Percentiles rank a stretch among this genome's conserved stretches.
phyloP scores from a whole-genome alignment of 2,329 filamentous ascomycete species.

The Penicillium paneum region DNA sequence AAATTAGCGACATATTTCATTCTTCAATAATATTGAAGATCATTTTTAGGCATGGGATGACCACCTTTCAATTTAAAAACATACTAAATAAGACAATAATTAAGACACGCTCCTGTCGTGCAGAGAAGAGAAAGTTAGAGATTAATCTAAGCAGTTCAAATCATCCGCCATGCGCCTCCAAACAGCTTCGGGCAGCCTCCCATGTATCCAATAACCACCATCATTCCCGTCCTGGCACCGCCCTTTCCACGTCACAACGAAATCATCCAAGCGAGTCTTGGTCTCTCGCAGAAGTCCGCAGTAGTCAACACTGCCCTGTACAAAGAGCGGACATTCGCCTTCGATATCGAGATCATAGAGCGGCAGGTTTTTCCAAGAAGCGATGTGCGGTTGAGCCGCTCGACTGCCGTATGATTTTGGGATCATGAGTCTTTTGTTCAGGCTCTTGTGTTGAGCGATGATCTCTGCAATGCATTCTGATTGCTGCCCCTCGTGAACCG shows the following conservation, averaged over 20 bases:
- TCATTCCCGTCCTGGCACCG: background rate
- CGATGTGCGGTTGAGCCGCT: conserved; percentile 3
- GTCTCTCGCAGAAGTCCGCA: conserved; percentile 5
- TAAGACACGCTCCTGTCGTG: background rate
- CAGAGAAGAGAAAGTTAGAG: background rate
- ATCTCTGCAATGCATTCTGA: conserved; percentile 6
- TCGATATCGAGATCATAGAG: conserved; percentile 5
- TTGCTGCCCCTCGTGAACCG: background rate
- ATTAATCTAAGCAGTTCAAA: background rate
- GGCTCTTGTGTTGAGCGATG: background rate
- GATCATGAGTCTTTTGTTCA: background rate
- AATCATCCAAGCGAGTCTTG: conserved; percentile 3
- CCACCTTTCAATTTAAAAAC: background rate
- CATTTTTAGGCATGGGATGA: too few species aligned
- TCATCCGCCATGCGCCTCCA: conserved; percentile 5
- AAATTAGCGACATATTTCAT: too few species aligned
- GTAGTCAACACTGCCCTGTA: conserved; percentile 7
- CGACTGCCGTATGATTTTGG: conserved; percentile 2
- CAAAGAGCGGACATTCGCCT: conserved; percentile 2
- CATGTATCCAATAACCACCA: conserved; percentile 8
- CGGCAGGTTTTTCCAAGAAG: conserved; percentile 5
- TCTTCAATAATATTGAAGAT: background rate
- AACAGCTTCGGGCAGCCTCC: background rate
- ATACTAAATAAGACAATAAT: background rate
- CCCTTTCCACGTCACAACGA: conserved; percentile 9